These are phyloP conservation scores for Auriscalpium vulgare DNA, from an alignment of 768 basidiomycete genomes.

Conservation along the genomic window DNA sequence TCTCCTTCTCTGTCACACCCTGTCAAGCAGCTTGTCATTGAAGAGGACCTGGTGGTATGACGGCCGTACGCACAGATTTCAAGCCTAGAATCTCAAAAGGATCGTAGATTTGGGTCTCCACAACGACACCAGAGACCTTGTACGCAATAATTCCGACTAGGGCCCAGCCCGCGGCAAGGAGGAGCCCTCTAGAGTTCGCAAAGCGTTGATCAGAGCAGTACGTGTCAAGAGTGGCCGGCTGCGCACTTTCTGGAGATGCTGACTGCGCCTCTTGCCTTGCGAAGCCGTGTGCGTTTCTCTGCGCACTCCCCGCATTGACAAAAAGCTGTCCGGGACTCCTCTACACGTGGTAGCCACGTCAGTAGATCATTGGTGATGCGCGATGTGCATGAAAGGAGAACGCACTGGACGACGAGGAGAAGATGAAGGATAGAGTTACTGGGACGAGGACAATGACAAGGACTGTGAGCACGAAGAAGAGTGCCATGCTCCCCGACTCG, in stretches of 20 bases:
- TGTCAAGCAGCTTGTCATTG: conserved; percentile 20
- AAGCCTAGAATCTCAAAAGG: conserved; percentile 93
- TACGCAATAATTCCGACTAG: conserved; percentile 61
- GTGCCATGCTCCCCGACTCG: conserved; percentile 78
- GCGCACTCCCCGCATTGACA: conserved; percentile 13
- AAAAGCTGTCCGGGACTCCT: conserved; percentile 4
- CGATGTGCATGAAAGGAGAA: neutral
- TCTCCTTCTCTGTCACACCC: conserved; percentile 76
- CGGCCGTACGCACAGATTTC: conserved; percentile 39
- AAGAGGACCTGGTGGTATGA: neutral
- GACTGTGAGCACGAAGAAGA: conserved; percentile 88
- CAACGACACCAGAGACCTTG: conserved; percentile 46
- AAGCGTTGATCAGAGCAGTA: neutral
- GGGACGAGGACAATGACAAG: conserved; percentile 80
- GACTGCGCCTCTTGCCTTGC: conserved; percentile 14
- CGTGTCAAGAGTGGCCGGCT: neutral
- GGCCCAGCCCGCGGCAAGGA: conserved; percentile 69
- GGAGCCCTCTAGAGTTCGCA: conserved; percentile 36
- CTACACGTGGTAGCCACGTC: neutral
- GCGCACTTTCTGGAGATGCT: conserved; percentile 5
- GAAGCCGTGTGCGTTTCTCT: conserved; percentile 27
- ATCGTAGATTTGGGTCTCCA: conserved; percentile 74
- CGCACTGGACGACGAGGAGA: conserved; percentile 1
- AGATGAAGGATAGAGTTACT: conserved; percentile 40
- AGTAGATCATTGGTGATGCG: neutral